phyloP scores from a whole-genome alignment of 1,284 basidiomycete genomes.

The Entoloma clypeatum region DNA sequence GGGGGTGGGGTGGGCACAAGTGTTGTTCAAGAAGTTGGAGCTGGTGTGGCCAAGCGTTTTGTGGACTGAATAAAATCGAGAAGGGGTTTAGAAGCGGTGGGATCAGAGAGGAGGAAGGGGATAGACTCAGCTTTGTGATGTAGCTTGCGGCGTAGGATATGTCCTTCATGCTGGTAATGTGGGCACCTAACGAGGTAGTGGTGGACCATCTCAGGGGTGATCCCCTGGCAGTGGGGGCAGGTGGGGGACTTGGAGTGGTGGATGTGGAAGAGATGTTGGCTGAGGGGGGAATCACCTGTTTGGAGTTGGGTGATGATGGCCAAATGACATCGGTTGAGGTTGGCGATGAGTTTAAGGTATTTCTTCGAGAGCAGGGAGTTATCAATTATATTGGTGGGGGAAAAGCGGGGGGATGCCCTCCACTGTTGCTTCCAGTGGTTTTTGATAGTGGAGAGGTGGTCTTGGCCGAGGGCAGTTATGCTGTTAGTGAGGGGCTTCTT shows the following conservation, averaged over 20 bases:
- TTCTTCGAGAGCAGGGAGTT: slow-evolving; percentile 7
- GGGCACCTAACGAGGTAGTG: slow-evolving; percentile 10
- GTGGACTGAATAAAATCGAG: too few relatives aligned
- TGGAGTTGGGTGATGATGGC: slow-evolving; percentile 25
- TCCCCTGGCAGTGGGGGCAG: slow-evolving; percentile 8
- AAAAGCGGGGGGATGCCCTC: slow-evolving; percentile 4
- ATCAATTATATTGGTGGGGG: slow-evolving; percentile 2
- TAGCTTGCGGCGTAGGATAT: slow-evolving; percentile 1
- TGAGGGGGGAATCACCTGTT: slow-evolving; percentile 21
- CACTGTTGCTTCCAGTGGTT: not conserved
- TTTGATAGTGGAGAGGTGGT: slow-evolving; percentile 1
- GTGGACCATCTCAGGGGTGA: slow-evolving; percentile 2
- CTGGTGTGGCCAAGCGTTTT: too few relatives aligned
- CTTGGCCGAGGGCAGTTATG: slow-evolving; percentile 4
- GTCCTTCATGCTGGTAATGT: slow-evolving; percentile 7
- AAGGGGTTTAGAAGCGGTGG: slow-evolving; percentile 1
- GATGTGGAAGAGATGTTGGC: slow-evolving; percentile 20
- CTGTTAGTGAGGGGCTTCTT: too few relatives aligned
- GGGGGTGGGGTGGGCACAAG: too few relatives aligned
- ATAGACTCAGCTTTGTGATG: slow-evolving; percentile 9
- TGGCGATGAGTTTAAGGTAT: slow-evolving; percentile 1
- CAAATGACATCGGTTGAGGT: slow-evolving; percentile 10
- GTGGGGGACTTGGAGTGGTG: slow-evolving; percentile 8
- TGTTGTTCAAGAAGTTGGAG: too few relatives aligned
- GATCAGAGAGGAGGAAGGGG: slow-evolving; percentile 1